Percentiles rank a stretch among this genome's conserved stretches.
Conservation (phyloP, 1,139 yeast genomes). For the Suhomyces chickasaworum region DNA sequence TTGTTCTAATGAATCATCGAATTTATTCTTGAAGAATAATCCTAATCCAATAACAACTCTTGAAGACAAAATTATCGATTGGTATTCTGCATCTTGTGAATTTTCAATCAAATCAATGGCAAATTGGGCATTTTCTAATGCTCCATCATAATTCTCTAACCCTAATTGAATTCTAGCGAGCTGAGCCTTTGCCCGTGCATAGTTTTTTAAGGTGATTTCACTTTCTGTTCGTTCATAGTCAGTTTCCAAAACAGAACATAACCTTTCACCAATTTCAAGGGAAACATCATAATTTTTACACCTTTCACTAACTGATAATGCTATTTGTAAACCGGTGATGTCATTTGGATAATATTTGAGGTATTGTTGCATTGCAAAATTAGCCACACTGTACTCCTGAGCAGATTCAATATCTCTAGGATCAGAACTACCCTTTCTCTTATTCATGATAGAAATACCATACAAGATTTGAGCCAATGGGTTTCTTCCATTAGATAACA, state of each 20-base stretch:
- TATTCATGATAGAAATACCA: constrained; percentile 58
- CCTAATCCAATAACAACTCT: constrained; percentile 71
- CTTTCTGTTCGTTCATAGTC: constrained; percentile 61
- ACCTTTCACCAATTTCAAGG: constrained; percentile 44
- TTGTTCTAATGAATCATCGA: constrained; percentile 66
- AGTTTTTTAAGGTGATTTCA: constrained; percentile 48
- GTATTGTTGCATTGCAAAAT: constrained; percentile 72
- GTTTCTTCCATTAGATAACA: constrained; percentile 71
- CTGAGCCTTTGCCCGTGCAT: constrained; percentile 65
- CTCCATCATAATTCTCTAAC: constrained; percentile 50
- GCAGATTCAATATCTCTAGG: constrained; percentile 58
- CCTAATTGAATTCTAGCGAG: constrained; percentile 73
- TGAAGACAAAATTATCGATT: constrained; percentile 50
- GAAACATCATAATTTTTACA: constrained; percentile 63
- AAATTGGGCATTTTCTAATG: constrained; percentile 62
- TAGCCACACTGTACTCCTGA: constrained; percentile 68
- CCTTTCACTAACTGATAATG: constrained; percentile 67
- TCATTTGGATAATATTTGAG: constrained; percentile 69
- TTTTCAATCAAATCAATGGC: constrained; percentile 51
- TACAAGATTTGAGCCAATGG: constrained; percentile 73
- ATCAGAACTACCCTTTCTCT: constrained; percentile 43
- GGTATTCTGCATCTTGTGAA: constrained; percentile 18
- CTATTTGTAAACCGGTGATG: constrained; percentile 60
- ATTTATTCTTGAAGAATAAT: constrained; percentile 60
- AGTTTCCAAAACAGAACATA: constrained; percentile 55